Percentiles rank a stretch among this genome's conserved stretches.
Evolutionary conservation across 257 asterid species (phyloP).

Genomic region (Plantago elongata): DNA sequence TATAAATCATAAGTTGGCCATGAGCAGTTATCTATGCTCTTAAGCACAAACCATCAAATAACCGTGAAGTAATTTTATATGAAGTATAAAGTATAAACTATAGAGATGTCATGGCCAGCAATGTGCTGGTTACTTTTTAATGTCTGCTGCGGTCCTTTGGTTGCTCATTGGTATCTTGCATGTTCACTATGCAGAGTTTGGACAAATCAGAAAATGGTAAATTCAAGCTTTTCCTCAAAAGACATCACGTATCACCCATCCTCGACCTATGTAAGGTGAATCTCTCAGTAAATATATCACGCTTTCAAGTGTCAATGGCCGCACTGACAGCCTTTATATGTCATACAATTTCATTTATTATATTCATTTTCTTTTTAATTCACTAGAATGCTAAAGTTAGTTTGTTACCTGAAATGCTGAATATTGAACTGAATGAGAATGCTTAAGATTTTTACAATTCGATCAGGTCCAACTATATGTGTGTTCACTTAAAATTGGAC

Average conservation of each 20-base stretch:
- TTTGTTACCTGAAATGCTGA: slow-evolving; percentile 1
- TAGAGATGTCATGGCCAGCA: slow-evolving; percentile 14
- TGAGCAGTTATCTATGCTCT: neutral
- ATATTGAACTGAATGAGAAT: slow-evolving; percentile 9
- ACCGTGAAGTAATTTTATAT: neutral
- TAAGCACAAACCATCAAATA: neutral
- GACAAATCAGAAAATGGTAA: slow-evolving; percentile 68
- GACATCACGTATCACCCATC: slow-evolving; percentile 80
- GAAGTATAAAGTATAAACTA: neutral
- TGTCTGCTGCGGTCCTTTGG: slow-evolving; percentile 6
- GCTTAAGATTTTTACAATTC: slow-evolving; percentile 7
- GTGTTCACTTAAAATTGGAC: slow-evolving; percentile 1
- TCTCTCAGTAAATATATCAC: slow-evolving; percentile 5
- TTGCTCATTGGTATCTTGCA: slow-evolving; percentile 12
- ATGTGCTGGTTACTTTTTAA: slow-evolving; percentile 12
- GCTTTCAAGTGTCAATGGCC: neutral
- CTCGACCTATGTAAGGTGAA: slow-evolving; percentile 87
- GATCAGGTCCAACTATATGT: slow-evolving; percentile 4
- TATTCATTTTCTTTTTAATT: neutral
- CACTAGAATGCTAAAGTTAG: too few species aligned
- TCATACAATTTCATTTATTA: neutral
- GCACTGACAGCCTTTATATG: slow-evolving; percentile 9
- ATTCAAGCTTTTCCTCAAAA: slow-evolving; percentile 62
- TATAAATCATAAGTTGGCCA: neutral
- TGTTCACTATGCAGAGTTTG: slow-evolving; percentile 54